Conservation (phyloP, 2,329 filamentous ascomycete genomes). For the Curvularia sp. region DNA sequence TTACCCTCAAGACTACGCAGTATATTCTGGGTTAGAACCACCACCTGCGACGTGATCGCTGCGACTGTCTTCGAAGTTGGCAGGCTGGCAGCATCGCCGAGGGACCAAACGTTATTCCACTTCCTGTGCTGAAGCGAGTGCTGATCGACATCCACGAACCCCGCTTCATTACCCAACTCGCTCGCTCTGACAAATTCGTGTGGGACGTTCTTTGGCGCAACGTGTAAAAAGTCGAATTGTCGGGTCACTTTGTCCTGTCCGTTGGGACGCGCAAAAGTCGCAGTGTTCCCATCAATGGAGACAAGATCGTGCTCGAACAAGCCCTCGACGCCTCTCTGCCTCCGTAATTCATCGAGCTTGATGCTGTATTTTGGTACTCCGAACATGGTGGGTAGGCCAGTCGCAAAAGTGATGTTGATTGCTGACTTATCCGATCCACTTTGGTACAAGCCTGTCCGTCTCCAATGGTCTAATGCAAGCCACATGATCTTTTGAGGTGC, state of each 20-base stretch:
- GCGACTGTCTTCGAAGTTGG: conserved; percentile 52
- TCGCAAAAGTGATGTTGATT: conserved; percentile 50
- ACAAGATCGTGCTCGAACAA: conserved; percentile 51
- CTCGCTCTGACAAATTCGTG: conserved; percentile 48
- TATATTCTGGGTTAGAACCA: conserved; percentile 43
- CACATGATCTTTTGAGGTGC: conserved; percentile 53
- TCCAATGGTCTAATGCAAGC: conserved; percentile 51
- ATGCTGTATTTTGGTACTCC: conserved; percentile 48
- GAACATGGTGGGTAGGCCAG: conserved; percentile 51
- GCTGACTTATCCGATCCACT: conserved; percentile 32
- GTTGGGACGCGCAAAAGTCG: conserved; percentile 40
- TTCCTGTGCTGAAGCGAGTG: conserved; percentile 47
- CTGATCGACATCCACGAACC: conserved; percentile 49
- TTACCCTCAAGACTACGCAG: conserved; percentile 27
- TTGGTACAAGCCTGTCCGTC: conserved; percentile 43
- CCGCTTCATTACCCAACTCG: conserved; percentile 43
- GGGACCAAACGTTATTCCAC: conserved; percentile 50
- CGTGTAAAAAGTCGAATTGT: conserved; percentile 50
- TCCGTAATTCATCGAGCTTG: conserved; percentile 45
- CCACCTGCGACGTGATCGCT: conserved; percentile 49
- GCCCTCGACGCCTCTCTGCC: conserved; percentile 47
- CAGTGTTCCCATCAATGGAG: conserved; percentile 48
- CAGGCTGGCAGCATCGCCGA: conserved; percentile 48
- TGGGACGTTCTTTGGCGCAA: conserved; percentile 49
- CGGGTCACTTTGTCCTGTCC: conserved; percentile 34